A percentile compares a stretch with the other conserved stretches of the same genome.
phyloP scores from a whole-genome alignment of 1,284 basidiomycete species.

The Ceraceosorus guamensis region DNA sequence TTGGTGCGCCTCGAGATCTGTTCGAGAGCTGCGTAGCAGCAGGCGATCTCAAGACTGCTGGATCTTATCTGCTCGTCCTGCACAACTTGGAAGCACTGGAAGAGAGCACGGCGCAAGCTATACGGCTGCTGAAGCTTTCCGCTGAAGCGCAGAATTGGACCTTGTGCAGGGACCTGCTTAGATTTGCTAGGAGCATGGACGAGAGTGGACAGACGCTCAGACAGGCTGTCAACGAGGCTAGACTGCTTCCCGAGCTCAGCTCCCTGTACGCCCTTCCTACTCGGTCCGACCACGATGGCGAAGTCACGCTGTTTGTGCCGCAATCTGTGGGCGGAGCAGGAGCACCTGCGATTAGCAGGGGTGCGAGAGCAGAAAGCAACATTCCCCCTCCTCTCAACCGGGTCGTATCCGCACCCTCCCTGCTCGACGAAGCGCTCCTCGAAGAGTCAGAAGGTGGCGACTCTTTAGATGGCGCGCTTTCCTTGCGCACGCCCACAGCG shows the following conservation, averaged over 20 bases:
- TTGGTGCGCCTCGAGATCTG: slow-evolving; percentile 79
- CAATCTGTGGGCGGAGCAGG: neutral
- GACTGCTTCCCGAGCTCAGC: slow-evolving; percentile 22
- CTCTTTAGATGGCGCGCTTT: neutral
- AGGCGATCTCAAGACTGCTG: slow-evolving; percentile 76
- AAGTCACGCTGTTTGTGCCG: too few species aligned
- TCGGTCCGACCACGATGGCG: too few species aligned
- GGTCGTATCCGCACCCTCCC: neutral
- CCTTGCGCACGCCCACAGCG: neutral
- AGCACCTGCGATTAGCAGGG: too few species aligned
- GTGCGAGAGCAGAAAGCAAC: too few species aligned
- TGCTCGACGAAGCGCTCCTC: neutral
- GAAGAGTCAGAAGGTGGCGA: slow-evolving; percentile 6
- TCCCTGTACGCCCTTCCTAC: too few species aligned
- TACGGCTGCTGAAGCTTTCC: slow-evolving; percentile 29
- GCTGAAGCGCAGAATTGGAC: slow-evolving; percentile 25
- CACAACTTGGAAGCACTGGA: slow-evolving; percentile 86
- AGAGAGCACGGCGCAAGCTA: slow-evolving; percentile 33
- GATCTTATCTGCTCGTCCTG: slow-evolving; percentile 83
- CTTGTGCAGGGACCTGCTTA: slow-evolving; percentile 52
- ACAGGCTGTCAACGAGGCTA: slow-evolving; percentile 48
- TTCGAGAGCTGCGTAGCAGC: slow-evolving; percentile 78
- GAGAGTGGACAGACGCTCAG: slow-evolving; percentile 67
- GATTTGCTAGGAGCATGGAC: slow-evolving; percentile 34
- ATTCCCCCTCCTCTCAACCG: neutral